phyloP scores from a whole-genome alignment of 2,329 filamentous ascomycete genomes.

The Myotisia sp. region DNA sequence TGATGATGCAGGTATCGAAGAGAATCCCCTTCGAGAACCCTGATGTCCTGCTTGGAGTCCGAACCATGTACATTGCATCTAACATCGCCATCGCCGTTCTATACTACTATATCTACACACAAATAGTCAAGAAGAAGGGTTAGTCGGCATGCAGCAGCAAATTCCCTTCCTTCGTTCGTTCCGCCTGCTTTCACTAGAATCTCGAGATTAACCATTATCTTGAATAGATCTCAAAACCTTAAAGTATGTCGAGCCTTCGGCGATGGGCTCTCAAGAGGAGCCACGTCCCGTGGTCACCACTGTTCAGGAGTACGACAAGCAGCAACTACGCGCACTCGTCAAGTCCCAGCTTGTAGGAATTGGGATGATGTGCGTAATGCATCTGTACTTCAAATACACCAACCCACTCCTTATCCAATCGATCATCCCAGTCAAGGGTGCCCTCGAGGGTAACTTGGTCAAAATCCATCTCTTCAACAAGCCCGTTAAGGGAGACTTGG shows the following conservation, averaged over 20 bases:
- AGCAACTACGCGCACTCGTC: slow-evolving; percentile 71
- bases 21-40: slow-evolving; percentile 87
- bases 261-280: slow-evolving; percentile 87
- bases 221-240: slow-evolving; percentile 77
- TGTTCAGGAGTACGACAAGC: slow-evolving; percentile 82
- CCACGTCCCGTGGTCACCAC: slow-evolving; percentile 94
- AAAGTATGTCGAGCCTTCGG: slow-evolving; percentile 93
- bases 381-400: slow-evolving; percentile 98
- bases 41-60: slow-evolving; percentile 50
- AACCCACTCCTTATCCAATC: slow-evolving; percentile 98
- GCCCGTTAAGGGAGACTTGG: slow-evolving; percentile 76
- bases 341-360: slow-evolving; percentile 90
- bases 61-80: slow-evolving; percentile 50
- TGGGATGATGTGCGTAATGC: slow-evolving; percentile 97
- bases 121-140: slow-evolving; percentile 98
- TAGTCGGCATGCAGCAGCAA: no score
- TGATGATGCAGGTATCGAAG: slow-evolving; percentile 98
- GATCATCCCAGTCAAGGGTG: slow-evolving; percentile 93
- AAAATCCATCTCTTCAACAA: slow-evolving; percentile 89
- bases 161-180: neutral
- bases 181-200: slow-evolving; percentile 1
- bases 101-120: slow-evolving; percentile 69
- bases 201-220: neutral
- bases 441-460: slow-evolving; percentile 85
- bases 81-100: slow-evolving; percentile 73